Evolutionary conservation across 495 filamentous ascomycete genomes (phyloP), one percentile per base, ranked within the genome.

Genomic region (Neurospora tetraspora): DNA sequence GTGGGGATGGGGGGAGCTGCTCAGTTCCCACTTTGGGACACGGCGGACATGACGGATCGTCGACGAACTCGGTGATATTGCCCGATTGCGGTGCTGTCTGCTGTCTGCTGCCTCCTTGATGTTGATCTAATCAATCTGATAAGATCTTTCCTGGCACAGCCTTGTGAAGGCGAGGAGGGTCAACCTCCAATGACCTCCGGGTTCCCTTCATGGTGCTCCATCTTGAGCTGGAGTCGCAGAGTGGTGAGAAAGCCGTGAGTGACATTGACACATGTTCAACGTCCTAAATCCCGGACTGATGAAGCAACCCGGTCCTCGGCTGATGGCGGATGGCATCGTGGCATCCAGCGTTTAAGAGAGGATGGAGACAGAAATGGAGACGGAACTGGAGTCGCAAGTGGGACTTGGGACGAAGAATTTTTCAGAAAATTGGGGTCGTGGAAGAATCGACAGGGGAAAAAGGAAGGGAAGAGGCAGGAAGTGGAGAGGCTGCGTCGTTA

Each of bases 401-500:
- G 43, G 43, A 47, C 43, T 47, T 11, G 1, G n/a, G 43, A 47
- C n/a, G 43, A 14, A 65, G n/a, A 47, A 47, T 43, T 59, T 40
- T 43, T 43, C 23, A 70, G 10, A 43, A 42, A 23, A 68, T 43
- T 69, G 71, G 71, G 38, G 59, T 69, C 14, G 5, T 68, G 39
- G 42, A 45, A 39, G 34, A 71, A 20, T 71, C 39, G 42, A 36
- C 70, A 34, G 23, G 16, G 70, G 23, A 34, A 70, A 45, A 39
- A 20, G 36, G 38, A 38, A n/a, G 69, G 69, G 20, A 59, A 20
- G 39, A 40, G 39, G 39, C 34, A 45, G 39, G 68, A 18, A 10
- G 69, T 59, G 27, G 73, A 47, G 70, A 70, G 42, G 11, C 31
- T 23, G 65, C 18, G 38, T 69, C 11, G 27, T 70, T 73, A 73